These are phyloP conservation scores for Peltaster fructicola DNA, from an alignment of 2,329 filamentous ascomycete species.

Conservation along the genomic window DNA sequence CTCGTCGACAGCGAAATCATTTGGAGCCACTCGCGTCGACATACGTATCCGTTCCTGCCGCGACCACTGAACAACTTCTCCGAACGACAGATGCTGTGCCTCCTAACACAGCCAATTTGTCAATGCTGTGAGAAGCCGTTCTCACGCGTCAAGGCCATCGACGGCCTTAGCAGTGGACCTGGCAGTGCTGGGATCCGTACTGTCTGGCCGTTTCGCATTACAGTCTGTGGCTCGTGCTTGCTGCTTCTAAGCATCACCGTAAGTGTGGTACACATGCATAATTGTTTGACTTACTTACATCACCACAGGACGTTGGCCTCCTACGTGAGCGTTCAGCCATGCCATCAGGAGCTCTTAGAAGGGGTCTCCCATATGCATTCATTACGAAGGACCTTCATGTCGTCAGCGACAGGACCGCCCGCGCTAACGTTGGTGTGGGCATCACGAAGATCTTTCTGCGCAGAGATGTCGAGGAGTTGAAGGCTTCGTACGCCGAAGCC, in stretches of 20 bases:
- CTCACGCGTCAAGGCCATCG: constrained; percentile 12
- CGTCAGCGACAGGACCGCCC: constrained; percentile 38
- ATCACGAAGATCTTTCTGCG: constrained; percentile 51
- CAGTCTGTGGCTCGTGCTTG: constrained; percentile 51
- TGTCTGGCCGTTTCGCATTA: constrained; percentile 55
- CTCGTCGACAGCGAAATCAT: constrained; percentile 44
- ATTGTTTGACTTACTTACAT: constrained; percentile 3
- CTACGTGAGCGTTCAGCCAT: too few species aligned
- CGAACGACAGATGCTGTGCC: constrained; percentile 61
- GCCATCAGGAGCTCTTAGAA: too few species aligned
- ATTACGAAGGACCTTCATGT: constrained; percentile 44
- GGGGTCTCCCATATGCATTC: constrained; percentile 54
- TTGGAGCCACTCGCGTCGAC: constrained; percentile 52
- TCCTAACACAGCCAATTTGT: constrained; percentile 45
- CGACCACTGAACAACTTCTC: constrained; percentile 45
- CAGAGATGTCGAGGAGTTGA: constrained; percentile 43
- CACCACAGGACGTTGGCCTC: too few species aligned
- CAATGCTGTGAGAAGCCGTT: constrained; percentile 44
- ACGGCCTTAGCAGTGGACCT: constrained; percentile 42
- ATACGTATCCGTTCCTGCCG: constrained; percentile 49
- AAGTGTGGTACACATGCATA: constrained; percentile 15
- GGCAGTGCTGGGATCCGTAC: constrained; percentile 41
- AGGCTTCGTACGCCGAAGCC: constrained; percentile 44
- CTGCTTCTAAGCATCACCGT: constrained; percentile 46
- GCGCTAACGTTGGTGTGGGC: constrained; percentile 30